Conservation (phyloP, 768 basidiomycete genomes). For the Holtermannia corniformis region DNA sequence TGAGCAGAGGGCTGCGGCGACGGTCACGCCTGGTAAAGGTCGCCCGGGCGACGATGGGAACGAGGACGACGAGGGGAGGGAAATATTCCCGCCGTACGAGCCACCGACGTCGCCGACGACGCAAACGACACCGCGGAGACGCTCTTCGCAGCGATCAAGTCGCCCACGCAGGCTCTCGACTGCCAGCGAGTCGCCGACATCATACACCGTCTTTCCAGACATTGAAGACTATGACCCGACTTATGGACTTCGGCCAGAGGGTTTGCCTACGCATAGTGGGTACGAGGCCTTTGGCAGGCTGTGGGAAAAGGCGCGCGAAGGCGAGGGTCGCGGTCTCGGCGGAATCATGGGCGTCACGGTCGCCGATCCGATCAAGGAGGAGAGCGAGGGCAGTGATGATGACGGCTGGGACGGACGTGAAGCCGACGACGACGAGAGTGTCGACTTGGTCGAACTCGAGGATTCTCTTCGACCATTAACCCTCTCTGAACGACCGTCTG, state of each 20-base stretch:
- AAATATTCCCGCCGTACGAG: slow-evolving; percentile 35
- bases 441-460: slow-evolving; percentile 35
- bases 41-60: slow-evolving; percentile 15
- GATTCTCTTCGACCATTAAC: slow-evolving; percentile 11
- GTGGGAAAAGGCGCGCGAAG: slow-evolving; percentile 44
- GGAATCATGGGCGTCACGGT: slow-evolving; percentile 44
- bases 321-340: slow-evolving; percentile 38
- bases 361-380: slow-evolving; percentile 37
- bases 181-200: slow-evolving; percentile 35
- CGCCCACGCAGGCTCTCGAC: slow-evolving; percentile 15
- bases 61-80: slow-evolving; percentile 23
- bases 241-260: slow-evolving; percentile 87
- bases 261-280: slow-evolving; percentile 70
- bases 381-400: slow-evolving; percentile 9
- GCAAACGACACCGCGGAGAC: slow-evolving; percentile 18
- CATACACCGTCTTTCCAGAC: slow-evolving; percentile 49
- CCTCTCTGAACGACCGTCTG: slow-evolving; percentile 5
- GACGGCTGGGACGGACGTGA: slow-evolving; percentile 19
- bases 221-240: slow-evolving; percentile 92
- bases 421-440: slow-evolving; percentile 15
- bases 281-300: slow-evolving; percentile 70
- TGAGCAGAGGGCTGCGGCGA: slow-evolving; percentile 41
- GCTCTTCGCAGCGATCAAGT: slow-evolving; percentile 11
- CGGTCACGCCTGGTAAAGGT: neutral
- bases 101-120: slow-evolving; percentile 8